Conservation (phyloP, 2,329 filamentous ascomycete genomes). For the Fusarium haematococcum region DNA sequence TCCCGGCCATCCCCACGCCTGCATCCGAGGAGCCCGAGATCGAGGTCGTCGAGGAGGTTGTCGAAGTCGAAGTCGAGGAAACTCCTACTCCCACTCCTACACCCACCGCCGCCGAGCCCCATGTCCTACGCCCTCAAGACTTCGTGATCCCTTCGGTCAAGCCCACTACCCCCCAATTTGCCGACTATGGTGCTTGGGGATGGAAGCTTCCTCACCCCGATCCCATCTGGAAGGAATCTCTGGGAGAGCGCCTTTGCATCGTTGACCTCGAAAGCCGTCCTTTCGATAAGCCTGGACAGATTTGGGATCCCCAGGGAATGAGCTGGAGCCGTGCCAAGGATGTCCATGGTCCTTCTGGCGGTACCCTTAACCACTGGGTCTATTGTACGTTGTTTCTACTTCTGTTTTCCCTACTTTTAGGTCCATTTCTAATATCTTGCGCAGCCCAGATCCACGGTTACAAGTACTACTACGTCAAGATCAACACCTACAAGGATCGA, state of each 20-base stretch:
- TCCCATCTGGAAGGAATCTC: conserved; percentile 46
- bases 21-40: not conserved
- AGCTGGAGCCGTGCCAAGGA: conserved; percentile 49
- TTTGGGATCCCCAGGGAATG: conserved; percentile 52
- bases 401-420: not conserved
- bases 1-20: not conserved
- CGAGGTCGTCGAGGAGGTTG: not conserved
- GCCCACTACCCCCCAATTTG: conserved; percentile 43
- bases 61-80: not conserved
- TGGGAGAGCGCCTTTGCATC: conserved; percentile 57
- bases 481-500: conserved; percentile 52
- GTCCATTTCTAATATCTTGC: not conserved
- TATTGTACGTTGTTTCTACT: conserved; percentile 48
- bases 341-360: conserved; percentile 54
- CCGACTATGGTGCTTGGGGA: conserved; percentile 49
- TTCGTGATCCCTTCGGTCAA: conserved; percentile 36
- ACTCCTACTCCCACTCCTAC: not conserved
- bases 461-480: conserved; percentile 59
- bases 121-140: not conserved
- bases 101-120: not conserved
- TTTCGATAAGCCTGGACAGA: conserved; percentile 50
- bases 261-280: conserved; percentile 58
- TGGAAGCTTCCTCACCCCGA: conserved; percentile 44
- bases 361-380: conserved; percentile 59
- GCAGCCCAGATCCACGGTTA: conserved; percentile 60